Conservation (phyloP, 2,329 filamentous ascomycete genomes). For the Arthrobotrys conoides region DNA sequence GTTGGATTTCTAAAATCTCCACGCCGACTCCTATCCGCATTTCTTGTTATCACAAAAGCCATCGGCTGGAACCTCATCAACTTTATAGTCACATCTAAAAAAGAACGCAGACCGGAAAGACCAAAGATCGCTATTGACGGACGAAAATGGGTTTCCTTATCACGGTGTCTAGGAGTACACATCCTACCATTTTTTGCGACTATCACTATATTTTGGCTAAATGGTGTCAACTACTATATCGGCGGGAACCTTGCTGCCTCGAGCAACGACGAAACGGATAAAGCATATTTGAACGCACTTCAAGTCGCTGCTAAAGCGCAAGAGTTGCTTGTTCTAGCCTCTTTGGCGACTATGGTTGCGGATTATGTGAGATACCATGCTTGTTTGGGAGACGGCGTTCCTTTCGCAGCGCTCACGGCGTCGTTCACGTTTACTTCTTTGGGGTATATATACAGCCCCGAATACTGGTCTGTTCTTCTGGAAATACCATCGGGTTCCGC, state of each 20-base stretch:
- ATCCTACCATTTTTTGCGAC: background rate
- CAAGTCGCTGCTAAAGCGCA: slow-evolving; percentile 20
- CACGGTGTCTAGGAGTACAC: slow-evolving; percentile 8
- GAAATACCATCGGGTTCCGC: slow-evolving; percentile 6
- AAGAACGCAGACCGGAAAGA: background rate
- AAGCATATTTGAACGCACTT: slow-evolving; percentile 11
- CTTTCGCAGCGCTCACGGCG: slow-evolving; percentile 15
- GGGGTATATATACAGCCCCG: slow-evolving; percentile 10
- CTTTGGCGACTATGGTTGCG: slow-evolving; percentile 12
- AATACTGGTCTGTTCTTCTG: slow-evolving; percentile 13
- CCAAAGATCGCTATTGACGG: slow-evolving; percentile 8
- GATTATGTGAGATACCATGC: slow-evolving; percentile 20
- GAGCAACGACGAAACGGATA: background rate
- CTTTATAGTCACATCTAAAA: slow-evolving; percentile 1
- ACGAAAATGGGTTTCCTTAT: slow-evolving; percentile 14
- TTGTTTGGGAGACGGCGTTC: background rate
- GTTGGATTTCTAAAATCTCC: background rate
- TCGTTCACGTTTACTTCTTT: slow-evolving; percentile 15
- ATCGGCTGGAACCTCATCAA: slow-evolving; percentile 1
- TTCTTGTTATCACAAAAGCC: background rate
- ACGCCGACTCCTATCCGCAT: background rate
- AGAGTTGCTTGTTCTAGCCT: slow-evolving; percentile 11
- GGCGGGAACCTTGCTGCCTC: slow-evolving; percentile 3
- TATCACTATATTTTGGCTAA: slow-evolving; percentile 15
- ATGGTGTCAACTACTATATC: slow-evolving; percentile 20